Evolutionary conservation across 352 stramenopile genomes (phyloP).

Genomic region (Phytophthora meadii): DNA sequence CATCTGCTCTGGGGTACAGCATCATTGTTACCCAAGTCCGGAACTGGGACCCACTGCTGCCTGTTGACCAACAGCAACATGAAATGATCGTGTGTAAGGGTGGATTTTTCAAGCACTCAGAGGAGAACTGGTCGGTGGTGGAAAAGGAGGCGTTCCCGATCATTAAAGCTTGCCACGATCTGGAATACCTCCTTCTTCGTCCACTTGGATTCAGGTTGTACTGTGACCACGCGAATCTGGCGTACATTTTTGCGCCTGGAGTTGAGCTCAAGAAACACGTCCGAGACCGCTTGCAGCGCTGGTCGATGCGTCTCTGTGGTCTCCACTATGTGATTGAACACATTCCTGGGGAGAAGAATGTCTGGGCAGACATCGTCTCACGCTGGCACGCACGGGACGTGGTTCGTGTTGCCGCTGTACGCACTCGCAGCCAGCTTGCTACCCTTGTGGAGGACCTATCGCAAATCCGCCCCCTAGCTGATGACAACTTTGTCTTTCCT

Average conservation of each 20-base stretch:
- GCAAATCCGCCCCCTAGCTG: no score
- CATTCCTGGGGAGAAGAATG: no score
- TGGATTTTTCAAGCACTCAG: not conserved
- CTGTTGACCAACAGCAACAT: not conserved
- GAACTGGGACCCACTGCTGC: no score
- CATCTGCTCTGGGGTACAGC: no score
- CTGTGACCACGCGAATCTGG: slow-evolving; percentile 4
- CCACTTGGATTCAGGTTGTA: slow-evolving; percentile 3
- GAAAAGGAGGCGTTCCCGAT: not conserved
- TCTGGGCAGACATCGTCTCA: no score
- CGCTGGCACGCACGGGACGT: no score
- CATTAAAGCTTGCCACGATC: not conserved
- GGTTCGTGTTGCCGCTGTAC: no score
- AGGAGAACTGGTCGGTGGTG: not conserved
- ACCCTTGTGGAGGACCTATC: no score
- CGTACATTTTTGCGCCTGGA: slow-evolving; percentile 2
- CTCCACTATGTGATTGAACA: slow-evolving; percentile 32
- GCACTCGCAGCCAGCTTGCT: no score
- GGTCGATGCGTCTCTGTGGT: slow-evolving; percentile 9
- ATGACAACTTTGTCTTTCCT: no score
- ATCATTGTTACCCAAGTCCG: no score
- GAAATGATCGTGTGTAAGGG: slow-evolving; percentile 1
- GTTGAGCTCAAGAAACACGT: slow-evolving; percentile 3
- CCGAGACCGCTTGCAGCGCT: slow-evolving; percentile 14
- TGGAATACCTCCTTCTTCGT: not conserved